phyloP scores from a whole-genome alignment of 495 filamentous ascomycete species.

The Extremus antarcticus region DNA sequence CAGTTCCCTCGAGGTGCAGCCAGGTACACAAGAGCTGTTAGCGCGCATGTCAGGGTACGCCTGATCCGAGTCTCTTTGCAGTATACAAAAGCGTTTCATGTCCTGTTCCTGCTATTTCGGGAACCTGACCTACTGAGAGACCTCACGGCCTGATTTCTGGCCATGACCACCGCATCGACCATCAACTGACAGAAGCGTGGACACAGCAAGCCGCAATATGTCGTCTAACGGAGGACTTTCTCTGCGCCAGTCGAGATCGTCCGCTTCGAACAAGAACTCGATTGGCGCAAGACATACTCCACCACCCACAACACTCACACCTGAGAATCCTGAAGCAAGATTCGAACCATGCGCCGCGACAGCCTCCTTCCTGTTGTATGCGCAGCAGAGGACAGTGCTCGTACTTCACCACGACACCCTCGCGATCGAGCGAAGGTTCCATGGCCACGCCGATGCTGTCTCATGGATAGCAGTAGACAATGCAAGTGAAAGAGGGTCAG shows the following conservation, averaged over 20 bases:
- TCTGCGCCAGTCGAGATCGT: conserved; percentile 52
- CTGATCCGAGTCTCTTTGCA: neutral
- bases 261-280: conserved; percentile 34
- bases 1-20: conserved; percentile 1
- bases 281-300: conserved; percentile 32
- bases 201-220: conserved; percentile 32
- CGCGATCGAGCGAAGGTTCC: conserved; percentile 78
- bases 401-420: conserved; percentile 86
- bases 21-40: neutral
- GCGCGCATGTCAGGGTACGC: conserved; percentile 16
- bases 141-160: conserved; percentile 3
- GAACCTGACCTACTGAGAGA: conserved; percentile 8
- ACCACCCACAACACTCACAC: conserved; percentile 39
- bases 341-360: conserved; percentile 83
- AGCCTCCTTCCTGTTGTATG: conserved; percentile 74
- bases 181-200: conserved; percentile 7
- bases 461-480: conserved; percentile 80
- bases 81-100: conserved; percentile 14
- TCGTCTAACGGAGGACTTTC: conserved; percentile 36
- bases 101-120: conserved; percentile 15
- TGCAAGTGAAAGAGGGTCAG: conserved; percentile 75
- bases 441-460: conserved; percentile 72
- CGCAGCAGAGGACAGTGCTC: conserved; percentile 65
- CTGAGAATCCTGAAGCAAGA: conserved; percentile 42
- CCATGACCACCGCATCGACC: conserved; percentile 1